A percentile compares a stretch with the other conserved stretches of the same genome.
Evolutionary conservation across 208 protist species (phyloP).

Genomic region (Strigomonas culicis): DNA sequence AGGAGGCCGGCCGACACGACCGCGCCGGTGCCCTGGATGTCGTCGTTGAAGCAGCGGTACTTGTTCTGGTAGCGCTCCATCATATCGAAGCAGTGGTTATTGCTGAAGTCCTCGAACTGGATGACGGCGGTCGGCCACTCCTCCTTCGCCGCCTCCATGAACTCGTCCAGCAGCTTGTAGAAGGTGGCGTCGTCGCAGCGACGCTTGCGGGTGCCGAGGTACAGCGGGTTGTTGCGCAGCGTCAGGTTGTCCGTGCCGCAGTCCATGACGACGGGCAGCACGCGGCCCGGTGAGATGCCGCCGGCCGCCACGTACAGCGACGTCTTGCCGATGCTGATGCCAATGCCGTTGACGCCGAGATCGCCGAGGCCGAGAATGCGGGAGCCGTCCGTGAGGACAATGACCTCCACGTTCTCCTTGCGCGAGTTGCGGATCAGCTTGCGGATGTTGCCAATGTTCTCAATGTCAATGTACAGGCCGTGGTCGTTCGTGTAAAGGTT

Average conservation of each 20-base stretch:
- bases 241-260: constrained; percentile 89
- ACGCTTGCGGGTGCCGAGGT: constrained; percentile 78
- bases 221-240: constrained; percentile 69
- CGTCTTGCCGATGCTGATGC: constrained; percentile 94
- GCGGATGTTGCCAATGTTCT: constrained; percentile 77
- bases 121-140: constrained; percentile 83
- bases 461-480: constrained; percentile 88
- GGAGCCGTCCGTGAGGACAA: constrained; percentile 96
- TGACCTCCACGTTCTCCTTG: constrained; percentile 79
- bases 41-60: constrained; percentile 97
- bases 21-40: constrained; percentile 97
- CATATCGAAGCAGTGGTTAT: constrained; percentile 92
- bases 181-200: constrained; percentile 71
- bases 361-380: constrained; percentile 95
- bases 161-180: constrained; percentile 92
- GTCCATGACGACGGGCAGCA: constrained; percentile 91
- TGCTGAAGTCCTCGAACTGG: constrained; percentile 97
- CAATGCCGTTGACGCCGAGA: constrained; percentile 94
- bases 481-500: constrained; percentile 69
- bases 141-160: constrained; percentile 78
- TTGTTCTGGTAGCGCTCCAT: constrained; percentile 91
- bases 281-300: constrained; percentile 76
- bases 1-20: constrained; percentile 92
- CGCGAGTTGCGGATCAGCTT: constrained; percentile 75
- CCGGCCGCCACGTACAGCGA: constrained; percentile 90